phyloP scores from a whole-genome alignment of 805 yeast genomes.

The Yamadazyma philogaea region DNA sequence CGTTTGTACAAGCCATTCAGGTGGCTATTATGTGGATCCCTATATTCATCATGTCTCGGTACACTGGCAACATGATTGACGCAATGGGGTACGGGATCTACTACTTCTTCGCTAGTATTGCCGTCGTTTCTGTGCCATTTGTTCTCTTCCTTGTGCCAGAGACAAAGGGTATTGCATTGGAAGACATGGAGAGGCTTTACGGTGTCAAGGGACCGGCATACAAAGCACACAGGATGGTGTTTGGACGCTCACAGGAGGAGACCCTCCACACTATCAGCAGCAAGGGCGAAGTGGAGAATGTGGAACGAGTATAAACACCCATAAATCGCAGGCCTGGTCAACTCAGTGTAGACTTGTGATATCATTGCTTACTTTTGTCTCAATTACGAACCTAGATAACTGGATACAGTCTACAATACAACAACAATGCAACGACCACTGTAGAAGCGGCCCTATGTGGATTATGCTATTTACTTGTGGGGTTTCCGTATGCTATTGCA shows the following conservation, averaged over 20 bases:
- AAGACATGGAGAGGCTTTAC: constrained; percentile 30
- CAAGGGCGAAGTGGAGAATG: background rate
- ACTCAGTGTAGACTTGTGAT: too few species aligned
- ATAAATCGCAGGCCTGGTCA: too few species aligned
- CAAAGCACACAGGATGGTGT: constrained; percentile 24
- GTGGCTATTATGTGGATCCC: constrained; percentile 48
- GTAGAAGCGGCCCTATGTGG: too few species aligned
- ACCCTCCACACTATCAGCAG: background rate
- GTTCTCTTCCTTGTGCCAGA: constrained; percentile 36
- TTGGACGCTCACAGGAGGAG: constrained; percentile 6
- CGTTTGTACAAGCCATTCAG: constrained; percentile 40
- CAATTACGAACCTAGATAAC: too few species aligned
- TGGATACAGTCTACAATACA: too few species aligned
- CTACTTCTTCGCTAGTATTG: constrained; percentile 37
- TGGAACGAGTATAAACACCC: background rate
- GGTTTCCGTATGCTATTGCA: background rate
- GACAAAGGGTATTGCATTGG: constrained; percentile 36
- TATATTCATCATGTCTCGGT: constrained; percentile 48
- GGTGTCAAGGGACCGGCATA: constrained; percentile 27
- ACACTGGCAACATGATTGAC: constrained; percentile 42
- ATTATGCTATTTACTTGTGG: too few species aligned
- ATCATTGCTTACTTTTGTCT: too few species aligned
- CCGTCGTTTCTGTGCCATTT: constrained; percentile 25
- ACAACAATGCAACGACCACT: too few species aligned
- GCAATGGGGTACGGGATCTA: constrained; percentile 44